Conservation (phyloP, 2,329 filamentous ascomycete genomes). For the Coccinonectria pachysandricola region DNA sequence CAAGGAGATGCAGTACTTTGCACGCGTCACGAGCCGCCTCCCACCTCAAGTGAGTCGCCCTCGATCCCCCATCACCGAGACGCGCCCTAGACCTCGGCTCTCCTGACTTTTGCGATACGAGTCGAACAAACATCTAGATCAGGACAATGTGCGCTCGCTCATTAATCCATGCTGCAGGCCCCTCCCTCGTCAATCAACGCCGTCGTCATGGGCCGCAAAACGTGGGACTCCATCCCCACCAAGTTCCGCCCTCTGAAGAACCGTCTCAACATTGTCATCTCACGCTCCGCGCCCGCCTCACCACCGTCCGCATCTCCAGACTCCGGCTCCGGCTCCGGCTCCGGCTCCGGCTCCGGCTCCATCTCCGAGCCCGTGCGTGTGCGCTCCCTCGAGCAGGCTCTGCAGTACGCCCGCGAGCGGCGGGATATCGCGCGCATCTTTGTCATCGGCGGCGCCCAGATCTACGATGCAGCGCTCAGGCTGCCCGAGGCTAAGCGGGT, state of each 20-base stretch:
- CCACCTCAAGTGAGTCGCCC: slow-evolving; percentile 27
- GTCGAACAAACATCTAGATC: no score
- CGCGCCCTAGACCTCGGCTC: no score
- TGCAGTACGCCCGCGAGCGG: slow-evolving; percentile 35
- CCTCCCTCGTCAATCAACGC: slow-evolving; percentile 46
- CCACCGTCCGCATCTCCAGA: slow-evolving; percentile 4
- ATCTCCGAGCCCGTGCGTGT: slow-evolving; percentile 43
- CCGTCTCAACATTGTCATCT: slow-evolving; percentile 75
- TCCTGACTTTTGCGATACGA: no score
- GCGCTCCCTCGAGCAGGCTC: slow-evolving; percentile 46
- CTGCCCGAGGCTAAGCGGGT: slow-evolving; percentile 49
- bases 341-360: no score
- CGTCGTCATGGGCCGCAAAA: slow-evolving; percentile 96
- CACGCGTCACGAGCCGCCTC: slow-evolving; percentile 69
- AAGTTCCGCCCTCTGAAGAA: slow-evolving; percentile 70
- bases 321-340: no score
- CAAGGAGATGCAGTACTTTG: slow-evolving; percentile 92
- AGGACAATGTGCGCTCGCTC: no score
- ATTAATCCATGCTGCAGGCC: no score
- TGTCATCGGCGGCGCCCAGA: slow-evolving; percentile 81
- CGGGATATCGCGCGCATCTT: slow-evolving; percentile 52
- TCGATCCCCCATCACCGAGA: no score
- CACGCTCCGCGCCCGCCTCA: slow-evolving; percentile 33
- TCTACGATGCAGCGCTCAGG: slow-evolving; percentile 64
- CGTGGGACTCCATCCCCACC: slow-evolving; percentile 81